Conservation (phyloP, 345 rosid genomes). For the Raphanus sativus region DNA sequence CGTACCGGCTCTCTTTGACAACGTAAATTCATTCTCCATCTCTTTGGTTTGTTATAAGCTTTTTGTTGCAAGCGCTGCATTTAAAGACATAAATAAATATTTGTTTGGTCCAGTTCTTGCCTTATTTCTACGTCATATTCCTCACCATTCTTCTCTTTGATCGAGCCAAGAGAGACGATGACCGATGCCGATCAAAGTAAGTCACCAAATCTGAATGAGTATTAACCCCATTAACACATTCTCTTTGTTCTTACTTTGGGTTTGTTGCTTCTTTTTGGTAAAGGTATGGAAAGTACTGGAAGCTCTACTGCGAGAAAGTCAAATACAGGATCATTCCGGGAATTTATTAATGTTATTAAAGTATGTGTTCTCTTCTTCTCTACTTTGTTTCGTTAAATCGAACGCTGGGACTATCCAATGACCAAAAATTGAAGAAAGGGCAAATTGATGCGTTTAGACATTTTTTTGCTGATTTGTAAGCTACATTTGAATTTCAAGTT, state of each 20-base stretch:
- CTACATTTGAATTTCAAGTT: neutral
- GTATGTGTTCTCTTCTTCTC: neutral
- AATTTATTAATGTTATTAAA: conserved; percentile 50
- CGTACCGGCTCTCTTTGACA: conserved; percentile 79
- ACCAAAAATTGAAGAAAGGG: neutral
- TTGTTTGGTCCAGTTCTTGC: conserved; percentile 63
- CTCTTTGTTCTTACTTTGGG: neutral
- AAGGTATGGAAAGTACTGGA: conserved; percentile 89
- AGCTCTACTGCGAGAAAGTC: conserved; percentile 79
- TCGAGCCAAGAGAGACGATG: conserved; percentile 96
- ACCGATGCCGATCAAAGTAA: conserved; percentile 92
- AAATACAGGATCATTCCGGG: conserved; percentile 73
- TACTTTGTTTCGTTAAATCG: conserved; percentile 9
- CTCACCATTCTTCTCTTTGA: conserved; percentile 91
- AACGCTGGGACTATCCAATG: conserved; percentile 21
- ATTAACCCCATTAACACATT: neutral
- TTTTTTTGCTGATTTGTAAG: conserved; percentile 12
- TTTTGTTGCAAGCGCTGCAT: neutral
- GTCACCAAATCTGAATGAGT: conserved; percentile 29
- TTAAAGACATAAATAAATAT: neutral
- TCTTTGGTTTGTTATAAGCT: neutral
- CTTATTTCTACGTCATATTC: conserved; percentile 84
- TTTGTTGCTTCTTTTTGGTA: conserved; percentile 12
- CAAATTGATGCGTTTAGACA: conserved; percentile 8
- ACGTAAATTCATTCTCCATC: conserved; percentile 52